Conservation (phyloP, 2,329 filamentous ascomycete genomes). For the Byssoonygena ceratinophila region DNA sequence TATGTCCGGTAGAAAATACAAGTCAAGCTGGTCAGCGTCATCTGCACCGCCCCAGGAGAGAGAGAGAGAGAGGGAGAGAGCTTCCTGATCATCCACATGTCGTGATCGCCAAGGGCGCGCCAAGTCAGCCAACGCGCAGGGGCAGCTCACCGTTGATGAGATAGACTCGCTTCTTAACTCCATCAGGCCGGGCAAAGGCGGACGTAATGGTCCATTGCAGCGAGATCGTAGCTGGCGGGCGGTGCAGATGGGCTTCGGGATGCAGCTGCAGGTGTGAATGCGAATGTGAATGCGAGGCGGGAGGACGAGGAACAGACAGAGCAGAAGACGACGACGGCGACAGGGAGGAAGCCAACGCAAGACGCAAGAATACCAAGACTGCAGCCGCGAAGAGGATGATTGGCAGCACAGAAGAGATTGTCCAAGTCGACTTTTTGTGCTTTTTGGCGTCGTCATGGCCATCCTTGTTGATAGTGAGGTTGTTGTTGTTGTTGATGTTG, state of each 20-base stretch:
- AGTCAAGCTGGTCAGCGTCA: no score
- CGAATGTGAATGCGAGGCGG: neutral
- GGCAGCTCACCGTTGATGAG: constrained; percentile 38
- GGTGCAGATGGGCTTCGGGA: constrained; percentile 35
- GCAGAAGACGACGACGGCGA: neutral
- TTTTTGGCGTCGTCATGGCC: no score
- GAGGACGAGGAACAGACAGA: neutral
- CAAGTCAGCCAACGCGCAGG: neutral
- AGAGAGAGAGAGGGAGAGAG: no score
- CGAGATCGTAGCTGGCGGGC: constrained; percentile 26
- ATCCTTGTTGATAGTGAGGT: no score
- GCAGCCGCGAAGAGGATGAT: neutral
- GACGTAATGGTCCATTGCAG: constrained; percentile 37
- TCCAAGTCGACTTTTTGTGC: no score
- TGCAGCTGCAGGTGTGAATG: constrained; percentile 24
- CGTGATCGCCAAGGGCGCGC: no score
- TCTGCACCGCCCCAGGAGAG: neutral
- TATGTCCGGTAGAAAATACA: constrained; percentile 17
- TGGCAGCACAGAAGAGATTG: no score
- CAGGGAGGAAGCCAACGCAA: neutral
- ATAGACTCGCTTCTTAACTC: constrained; percentile 42
- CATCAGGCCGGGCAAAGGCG: constrained; percentile 37
- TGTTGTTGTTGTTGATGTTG: no score
- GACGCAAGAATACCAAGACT: neutral
- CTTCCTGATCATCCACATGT: no score